Conservation (phyloP, 23 red algal species). For the Gracilaria vermiculophylla region DNA sequence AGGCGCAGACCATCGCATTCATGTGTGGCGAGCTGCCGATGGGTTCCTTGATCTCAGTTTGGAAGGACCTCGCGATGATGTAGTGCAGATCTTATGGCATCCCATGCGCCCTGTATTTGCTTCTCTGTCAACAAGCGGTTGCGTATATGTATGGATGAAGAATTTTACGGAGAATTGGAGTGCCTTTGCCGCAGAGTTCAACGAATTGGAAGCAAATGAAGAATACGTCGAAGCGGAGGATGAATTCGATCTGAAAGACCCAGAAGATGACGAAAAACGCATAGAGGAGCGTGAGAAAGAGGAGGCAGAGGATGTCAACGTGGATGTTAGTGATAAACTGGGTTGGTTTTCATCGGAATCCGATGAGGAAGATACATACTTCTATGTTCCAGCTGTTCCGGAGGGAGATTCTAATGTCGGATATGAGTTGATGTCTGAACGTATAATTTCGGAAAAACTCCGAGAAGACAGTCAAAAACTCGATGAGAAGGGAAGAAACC, state of each 20-base stretch:
- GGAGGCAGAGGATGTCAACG: constrained; percentile 57
- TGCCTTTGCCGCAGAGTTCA: constrained; percentile 90
- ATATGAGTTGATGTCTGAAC: constrained; percentile 4
- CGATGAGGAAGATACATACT: constrained; percentile 61
- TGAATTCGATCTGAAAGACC: constrained; percentile 88
- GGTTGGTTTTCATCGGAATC: constrained; percentile 66
- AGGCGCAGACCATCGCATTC: constrained; percentile 64
- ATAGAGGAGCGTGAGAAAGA: constrained; percentile 16
- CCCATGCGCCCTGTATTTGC: constrained; percentile 65
- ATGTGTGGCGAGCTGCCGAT: constrained; percentile 69
- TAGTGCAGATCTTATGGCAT: constrained; percentile 69
- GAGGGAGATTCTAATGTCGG: background rate
- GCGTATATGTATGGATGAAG: constrained; percentile 79
- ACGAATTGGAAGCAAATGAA: constrained; percentile 92
- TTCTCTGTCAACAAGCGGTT: constrained; percentile 27
- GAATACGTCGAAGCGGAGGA: constrained; percentile 95
- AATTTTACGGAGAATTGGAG: constrained; percentile 94
- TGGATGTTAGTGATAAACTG: constrained; percentile 15
- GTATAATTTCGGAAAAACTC: constrained; percentile 18
- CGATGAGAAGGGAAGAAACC: background rate
- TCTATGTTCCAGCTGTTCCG: constrained; percentile 62
- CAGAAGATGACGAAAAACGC: constrained; percentile 44
- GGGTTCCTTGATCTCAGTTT: constrained; percentile 70
- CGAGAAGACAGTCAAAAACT: background rate
- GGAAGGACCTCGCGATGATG: constrained; percentile 67